Percentiles rank a stretch among this genome's conserved stretches.
phyloP scores from a whole-genome alignment of 176 grass and related monocot species.

The Musa troglodytarum region DNA sequence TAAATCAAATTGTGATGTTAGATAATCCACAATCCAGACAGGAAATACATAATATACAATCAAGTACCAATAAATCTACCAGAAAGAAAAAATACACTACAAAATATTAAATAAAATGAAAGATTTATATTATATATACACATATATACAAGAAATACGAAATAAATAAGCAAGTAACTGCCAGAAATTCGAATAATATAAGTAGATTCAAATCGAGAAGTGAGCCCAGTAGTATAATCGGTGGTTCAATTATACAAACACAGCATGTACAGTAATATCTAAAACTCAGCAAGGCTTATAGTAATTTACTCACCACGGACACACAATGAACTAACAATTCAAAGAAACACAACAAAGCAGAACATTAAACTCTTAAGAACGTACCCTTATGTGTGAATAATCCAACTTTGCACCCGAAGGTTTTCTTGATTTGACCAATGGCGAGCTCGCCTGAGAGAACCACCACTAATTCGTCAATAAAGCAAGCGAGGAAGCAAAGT shows the following conservation, averaged over 20 bases:
- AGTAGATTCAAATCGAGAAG: no score
- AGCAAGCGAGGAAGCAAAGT: slow-evolving; percentile 11
- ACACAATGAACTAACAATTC: background rate
- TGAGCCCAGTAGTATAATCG: background rate
- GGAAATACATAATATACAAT: background rate
- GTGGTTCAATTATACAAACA: background rate
- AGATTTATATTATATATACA: no score
- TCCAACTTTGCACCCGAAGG: slow-evolving; percentile 70
- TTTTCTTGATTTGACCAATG: slow-evolving; percentile 60
- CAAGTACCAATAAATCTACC: background rate
- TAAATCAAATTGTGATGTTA: slow-evolving; percentile 27
- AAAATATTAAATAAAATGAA: no score
- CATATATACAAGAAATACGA: background rate
- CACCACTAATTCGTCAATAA: slow-evolving; percentile 8
- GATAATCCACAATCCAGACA: background rate
- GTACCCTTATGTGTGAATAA: slow-evolving; percentile 86
- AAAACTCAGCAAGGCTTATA: no score
- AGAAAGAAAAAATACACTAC: no score
- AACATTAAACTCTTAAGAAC: background rate
- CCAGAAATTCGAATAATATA: background rate
- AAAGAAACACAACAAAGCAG: background rate
- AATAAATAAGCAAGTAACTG: background rate
- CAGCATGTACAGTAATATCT: background rate
- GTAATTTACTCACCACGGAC: no score
- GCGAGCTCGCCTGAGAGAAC: slow-evolving; percentile 59